Conservation (phyloP, 495 filamentous ascomycete genomes). For the Trichoderma erinaceum region DNA sequence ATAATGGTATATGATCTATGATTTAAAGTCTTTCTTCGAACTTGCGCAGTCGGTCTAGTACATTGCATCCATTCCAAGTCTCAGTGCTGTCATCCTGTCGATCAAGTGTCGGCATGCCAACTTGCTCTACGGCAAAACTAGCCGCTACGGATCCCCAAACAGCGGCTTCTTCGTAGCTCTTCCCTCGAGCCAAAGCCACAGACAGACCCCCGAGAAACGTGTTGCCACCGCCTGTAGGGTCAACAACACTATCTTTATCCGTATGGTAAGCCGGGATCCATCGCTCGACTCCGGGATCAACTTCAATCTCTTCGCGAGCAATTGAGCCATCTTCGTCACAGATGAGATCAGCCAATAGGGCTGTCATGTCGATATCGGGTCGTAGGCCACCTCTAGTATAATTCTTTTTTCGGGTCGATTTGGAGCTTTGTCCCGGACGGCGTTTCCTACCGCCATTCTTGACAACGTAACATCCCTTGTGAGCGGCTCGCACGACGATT, state of each 20-base stretch:
- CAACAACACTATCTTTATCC: slow-evolving; percentile 52
- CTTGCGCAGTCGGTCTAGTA: slow-evolving; percentile 48
- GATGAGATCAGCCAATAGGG: slow-evolving; percentile 45
- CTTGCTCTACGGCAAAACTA: slow-evolving; percentile 90
- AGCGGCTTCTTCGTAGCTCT: slow-evolving; percentile 60
- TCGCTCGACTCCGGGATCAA: slow-evolving; percentile 47
- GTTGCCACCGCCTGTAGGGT: slow-evolving; percentile 96
- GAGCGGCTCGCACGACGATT: slow-evolving; percentile 48
- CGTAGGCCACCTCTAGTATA: slow-evolving; percentile 39
- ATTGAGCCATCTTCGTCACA: slow-evolving; percentile 45
- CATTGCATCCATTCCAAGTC: slow-evolving; percentile 66
- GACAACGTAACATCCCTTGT: slow-evolving; percentile 46
- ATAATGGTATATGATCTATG: not conserved
- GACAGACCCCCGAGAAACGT: slow-evolving; percentile 82
- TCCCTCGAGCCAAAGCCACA: slow-evolving; percentile 62
- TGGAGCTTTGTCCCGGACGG: slow-evolving; percentile 13
- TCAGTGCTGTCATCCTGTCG: slow-evolving; percentile 51
- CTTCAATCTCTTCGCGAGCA: slow-evolving; percentile 52
- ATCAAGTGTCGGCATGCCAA: slow-evolving; percentile 66
- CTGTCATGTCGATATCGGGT: slow-evolving; percentile 48
- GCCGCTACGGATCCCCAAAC: slow-evolving; percentile 78
- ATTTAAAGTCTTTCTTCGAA: slow-evolving; percentile 31
- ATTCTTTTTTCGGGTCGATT: slow-evolving; percentile 34
- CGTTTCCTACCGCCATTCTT: slow-evolving; percentile 45
- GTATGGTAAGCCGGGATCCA: slow-evolving; percentile 53